Base-by-base conservation (phyloP, 139 green algal species). In the Chlamydomonas sp. region DNA sequence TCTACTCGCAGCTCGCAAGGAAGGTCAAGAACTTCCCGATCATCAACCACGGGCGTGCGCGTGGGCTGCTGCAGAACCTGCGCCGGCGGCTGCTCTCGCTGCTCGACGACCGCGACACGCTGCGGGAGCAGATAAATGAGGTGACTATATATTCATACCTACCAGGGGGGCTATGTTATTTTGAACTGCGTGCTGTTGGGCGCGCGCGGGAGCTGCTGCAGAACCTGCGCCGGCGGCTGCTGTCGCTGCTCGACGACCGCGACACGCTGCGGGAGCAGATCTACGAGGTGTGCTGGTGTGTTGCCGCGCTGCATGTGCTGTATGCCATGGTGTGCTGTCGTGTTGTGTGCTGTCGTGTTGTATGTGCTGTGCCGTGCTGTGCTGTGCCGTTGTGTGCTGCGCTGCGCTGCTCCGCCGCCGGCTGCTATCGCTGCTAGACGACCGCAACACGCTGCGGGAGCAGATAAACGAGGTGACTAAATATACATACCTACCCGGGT, bases 11-110 rank as follows among this genome's bases (percentile, higher is more conserved):
- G 5, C 35, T 75, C 29, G 83, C 80, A 2, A 62, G 73, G 3
- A 33, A 67, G 8, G 78, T 67, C 3, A 35, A 64, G 0, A 87
- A 75, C 71, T 90, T 81, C 67, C 84, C 84, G 29, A 49, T 88
- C 48, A 78, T 88, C 49, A 87, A 88, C 72, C 78, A 88, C 61
- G 80, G n/a, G n/a, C n/a, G n/a, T n/a, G n/a, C n/a, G 1, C 72
- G 84, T 0, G 84, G 80, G 0, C 72, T 90, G 71, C 54, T 88
- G 63, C 78, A 83, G 48, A 80, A 79, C 76, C 60, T 88, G 54
- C 70, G 84, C 22, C 73, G 67, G 20, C 74, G 80, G 10, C 36
- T 90, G 67, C 65, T 90, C 69, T 58, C 67, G 28, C 43, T 86
- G 5, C 33, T 79, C 37, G 78, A 79, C 20, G 83, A 86, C 37